Evolutionary conservation across 1,284 basidiomycete species (phyloP).

Genomic region (Gomphus sp.): DNA sequence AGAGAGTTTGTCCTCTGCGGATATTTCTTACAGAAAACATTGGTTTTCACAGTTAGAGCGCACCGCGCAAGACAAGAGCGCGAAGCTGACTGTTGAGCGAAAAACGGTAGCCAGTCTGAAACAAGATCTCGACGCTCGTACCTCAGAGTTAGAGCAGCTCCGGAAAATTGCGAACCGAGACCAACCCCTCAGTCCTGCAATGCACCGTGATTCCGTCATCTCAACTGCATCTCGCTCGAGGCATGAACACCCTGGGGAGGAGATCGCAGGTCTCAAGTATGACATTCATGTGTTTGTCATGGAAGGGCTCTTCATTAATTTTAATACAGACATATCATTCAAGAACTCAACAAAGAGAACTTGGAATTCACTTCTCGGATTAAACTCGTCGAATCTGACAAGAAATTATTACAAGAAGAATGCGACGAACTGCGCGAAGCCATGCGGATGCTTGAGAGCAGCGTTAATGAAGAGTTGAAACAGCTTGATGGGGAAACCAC

Average conservation of each 20-base stretch:
- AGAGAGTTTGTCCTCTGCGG: constrained; percentile 13
- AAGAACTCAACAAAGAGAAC: constrained; percentile 81
- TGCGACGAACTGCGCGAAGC: constrained; percentile 72
- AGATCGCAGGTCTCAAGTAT: constrained; percentile 72
- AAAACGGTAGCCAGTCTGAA: constrained; percentile 28
- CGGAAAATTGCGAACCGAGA: constrained; percentile 54
- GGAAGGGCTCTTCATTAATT: not conserved
- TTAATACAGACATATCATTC: constrained; percentile 65
- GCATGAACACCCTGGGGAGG: constrained; percentile 47
- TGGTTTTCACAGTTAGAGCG: constrained; percentile 22
- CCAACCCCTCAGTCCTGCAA: constrained; percentile 32
- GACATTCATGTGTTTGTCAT: constrained; percentile 15
- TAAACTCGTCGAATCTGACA: constrained; percentile 70
- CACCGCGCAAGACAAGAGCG: constrained; percentile 18
- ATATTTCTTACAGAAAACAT: not conserved
- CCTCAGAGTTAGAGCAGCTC: constrained; percentile 42
- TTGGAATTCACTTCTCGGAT: constrained; percentile 51
- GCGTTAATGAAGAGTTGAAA: constrained; percentile 55
- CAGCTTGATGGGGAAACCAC: constrained; percentile 33
- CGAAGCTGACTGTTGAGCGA: constrained; percentile 29
- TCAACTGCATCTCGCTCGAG: constrained; percentile 31
- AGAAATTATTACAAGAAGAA: constrained; percentile 63
- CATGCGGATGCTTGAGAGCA: constrained; percentile 49
- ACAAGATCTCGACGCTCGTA: constrained; percentile 35
- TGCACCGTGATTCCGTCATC: constrained; percentile 22